Conservation (phyloP, 2,329 filamentous ascomycete species). For the Aspergillus bombycis region DNA sequence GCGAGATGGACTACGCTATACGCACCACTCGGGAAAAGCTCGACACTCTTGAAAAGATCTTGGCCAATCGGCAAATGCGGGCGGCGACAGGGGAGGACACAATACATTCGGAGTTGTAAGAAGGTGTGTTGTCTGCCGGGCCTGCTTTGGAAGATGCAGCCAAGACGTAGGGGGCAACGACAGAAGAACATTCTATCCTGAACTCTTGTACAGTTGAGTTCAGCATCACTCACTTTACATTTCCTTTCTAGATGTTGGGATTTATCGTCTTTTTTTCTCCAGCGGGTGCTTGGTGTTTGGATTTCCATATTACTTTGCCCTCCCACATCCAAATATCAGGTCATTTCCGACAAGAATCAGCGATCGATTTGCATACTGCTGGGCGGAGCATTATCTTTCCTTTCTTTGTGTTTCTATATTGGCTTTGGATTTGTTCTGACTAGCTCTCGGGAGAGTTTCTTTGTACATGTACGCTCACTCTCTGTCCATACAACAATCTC, state of each 20-base stretch:
- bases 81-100: constrained; percentile 19
- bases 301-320: neutral
- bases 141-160: neutral
- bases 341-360: neutral
- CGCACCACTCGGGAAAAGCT: constrained; percentile 84
- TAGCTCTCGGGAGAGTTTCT: neutral
- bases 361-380: constrained; percentile 8
- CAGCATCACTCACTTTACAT: constrained; percentile 12
- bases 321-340: neutral
- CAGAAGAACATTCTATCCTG: neutral
- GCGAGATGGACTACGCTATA: constrained; percentile 79
- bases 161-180: neutral
- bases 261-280: neutral
- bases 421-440: neutral
- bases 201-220: constrained; percentile 13
- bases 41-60: constrained; percentile 72
- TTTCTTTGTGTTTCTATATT: constrained; percentile 7
- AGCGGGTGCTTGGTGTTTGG: constrained; percentile 1
- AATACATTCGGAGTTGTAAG: constrained; percentile 29
- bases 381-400: constrained; percentile 5
- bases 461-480: neutral
- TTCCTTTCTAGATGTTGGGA: constrained; percentile 3
- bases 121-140: too few relatives aligned
- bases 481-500: neutral
- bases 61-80: constrained; percentile 59